These are phyloP conservation scores for Hirsutella rhossiliensis DNA, from an alignment of 2,329 filamentous ascomycete genomes.

Conservation along the genomic window DNA sequence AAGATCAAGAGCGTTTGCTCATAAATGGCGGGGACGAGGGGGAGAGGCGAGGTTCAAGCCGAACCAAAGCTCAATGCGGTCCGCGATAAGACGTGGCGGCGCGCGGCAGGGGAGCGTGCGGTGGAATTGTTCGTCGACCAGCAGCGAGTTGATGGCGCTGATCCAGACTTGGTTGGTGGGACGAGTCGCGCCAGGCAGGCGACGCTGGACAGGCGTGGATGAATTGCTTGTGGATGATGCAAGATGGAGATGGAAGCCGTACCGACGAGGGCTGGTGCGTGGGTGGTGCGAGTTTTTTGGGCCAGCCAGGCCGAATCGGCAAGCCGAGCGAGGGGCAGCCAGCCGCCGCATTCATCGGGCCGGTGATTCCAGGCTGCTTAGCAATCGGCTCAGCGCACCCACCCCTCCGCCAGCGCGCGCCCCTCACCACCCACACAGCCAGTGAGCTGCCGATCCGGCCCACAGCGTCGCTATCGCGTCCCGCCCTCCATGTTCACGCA, in stretches of 20 bases:
- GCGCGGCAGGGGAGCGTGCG: too few species aligned
- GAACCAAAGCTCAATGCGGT: too few species aligned
- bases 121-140: too few species aligned
- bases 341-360: not conserved
- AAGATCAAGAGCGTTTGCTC: not conserved
- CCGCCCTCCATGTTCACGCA: not conserved
- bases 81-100: too few species aligned
- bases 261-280: constrained; percentile 1
- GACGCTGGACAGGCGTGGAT: not conserved
- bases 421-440: not conserved
- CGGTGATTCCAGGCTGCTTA: not conserved
- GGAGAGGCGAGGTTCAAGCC: too few species aligned
- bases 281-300: constrained; percentile 4
- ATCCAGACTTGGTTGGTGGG: not conserved
- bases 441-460: not conserved
- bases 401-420: not conserved
- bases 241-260: constrained; percentile 1
- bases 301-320: not conserved
- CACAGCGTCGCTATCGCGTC: not conserved
- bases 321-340: constrained; percentile 1
- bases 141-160: not conserved
- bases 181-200: not conserved
- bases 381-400: not conserved
- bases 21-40: too few species aligned
- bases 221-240: constrained; percentile 1